Evolutionary conservation across 768 basidiomycete genomes (phyloP), one percentile per base, ranked within the genome.

Genomic region (Imleria badia): DNA sequence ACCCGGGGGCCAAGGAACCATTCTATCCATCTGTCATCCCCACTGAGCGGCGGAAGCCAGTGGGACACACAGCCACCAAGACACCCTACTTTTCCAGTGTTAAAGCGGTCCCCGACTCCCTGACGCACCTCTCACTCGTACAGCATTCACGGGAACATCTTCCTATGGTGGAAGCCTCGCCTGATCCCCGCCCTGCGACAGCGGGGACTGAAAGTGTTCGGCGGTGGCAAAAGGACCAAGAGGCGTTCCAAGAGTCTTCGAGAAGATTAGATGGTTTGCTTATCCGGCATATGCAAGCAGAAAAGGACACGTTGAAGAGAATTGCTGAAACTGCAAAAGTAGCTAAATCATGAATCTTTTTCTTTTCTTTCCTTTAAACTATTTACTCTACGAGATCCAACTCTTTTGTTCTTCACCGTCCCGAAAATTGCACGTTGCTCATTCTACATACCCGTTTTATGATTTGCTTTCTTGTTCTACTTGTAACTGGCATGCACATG

Each of bases 271-370:
- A 93, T 66, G 91, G 89, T 57, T 80, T 94, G 83, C 73, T 94
- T 48, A 73, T 84, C 50, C 84, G 87, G 68, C 91, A 94, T 67
- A 87, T 93, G 76, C 87, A 89, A 72, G 79, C 85, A 48, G 91
- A 94, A 73, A 85, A 84, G 73, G 87, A 91, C 64, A 85, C 82
- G 33, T 78, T 94, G 62, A 87, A 81, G 74, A 78, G 83, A 72
- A 91, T 94, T 66, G 85, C 91, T 48, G 72, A 66, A 61, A 78
- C 72, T 56, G 69, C 70, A 59, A 71, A 71, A 66, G 71, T 73
- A 66, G 33, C 67, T 38, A 62, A 66, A 38, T 35, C 59, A 61
- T 71, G 62, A 69, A 23, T 30, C 45, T 39, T 48, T 39, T 46
- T 35, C 52, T 15, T 31, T 9, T 36, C 1, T 15, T 29, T 33